Percentiles rank a stretch among this genome's conserved stretches.
Evolutionary conservation across 306 rosid species (phyloP).

Genomic region (Vigna hirtella): DNA sequence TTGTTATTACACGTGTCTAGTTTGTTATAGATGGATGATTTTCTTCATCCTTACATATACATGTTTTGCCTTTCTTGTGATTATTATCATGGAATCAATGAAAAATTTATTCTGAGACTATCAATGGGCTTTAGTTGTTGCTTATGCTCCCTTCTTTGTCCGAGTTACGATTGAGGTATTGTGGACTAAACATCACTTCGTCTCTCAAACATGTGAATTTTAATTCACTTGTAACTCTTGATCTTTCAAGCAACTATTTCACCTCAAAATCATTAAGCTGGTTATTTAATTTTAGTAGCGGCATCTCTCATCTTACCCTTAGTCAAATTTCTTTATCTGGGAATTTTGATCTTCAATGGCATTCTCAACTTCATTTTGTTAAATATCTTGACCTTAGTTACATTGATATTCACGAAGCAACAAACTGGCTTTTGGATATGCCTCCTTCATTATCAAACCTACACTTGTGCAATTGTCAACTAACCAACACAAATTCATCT

Average conservation of each 20-base stretch:
- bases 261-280: too few species aligned
- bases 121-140: not conserved
- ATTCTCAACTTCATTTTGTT: not conserved
- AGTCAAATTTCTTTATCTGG: not conserved
- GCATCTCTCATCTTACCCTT: too few species aligned
- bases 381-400: not conserved
- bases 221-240: too few species aligned
- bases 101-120: too few species aligned
- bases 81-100: too few species aligned
- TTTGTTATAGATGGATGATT: too few species aligned
- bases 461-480: not conserved
- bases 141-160: conserved; percentile 16
- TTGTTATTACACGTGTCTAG: too few species aligned
- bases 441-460: conserved; percentile 19
- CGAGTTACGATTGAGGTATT: not conserved
- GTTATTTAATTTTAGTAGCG: too few species aligned
- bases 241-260: too few species aligned
- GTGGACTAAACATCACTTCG: not conserved
- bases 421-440: not conserved
- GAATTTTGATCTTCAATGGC: too few species aligned
- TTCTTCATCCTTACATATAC: too few species aligned
- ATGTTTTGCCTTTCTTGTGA: too few species aligned
- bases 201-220: not conserved
- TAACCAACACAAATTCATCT: not conserved
- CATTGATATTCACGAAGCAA: not conserved